These are phyloP conservation scores for Penicillium turbatum DNA, from an alignment of 495 filamentous ascomycete genomes.

Conservation along the genomic window DNA sequence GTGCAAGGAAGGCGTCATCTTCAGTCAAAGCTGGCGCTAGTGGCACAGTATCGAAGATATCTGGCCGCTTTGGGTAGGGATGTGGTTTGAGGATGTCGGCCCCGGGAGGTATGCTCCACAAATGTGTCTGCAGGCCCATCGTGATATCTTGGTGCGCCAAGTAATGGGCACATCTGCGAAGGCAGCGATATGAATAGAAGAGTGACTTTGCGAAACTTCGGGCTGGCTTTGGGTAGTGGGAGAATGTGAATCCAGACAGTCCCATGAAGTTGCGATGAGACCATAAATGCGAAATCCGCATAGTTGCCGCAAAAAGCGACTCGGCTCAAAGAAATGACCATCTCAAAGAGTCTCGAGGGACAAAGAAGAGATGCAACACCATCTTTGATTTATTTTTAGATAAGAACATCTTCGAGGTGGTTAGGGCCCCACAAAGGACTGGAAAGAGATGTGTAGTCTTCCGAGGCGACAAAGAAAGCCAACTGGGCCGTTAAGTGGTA, in stretches of 20 bases:
- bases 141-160: neutral
- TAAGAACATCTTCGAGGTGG: neutral
- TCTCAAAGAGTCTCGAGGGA: neutral
- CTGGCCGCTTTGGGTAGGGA: conserved; percentile 18
- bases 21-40: conserved; percentile 13
- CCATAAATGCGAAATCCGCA: neutral
- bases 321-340: neutral
- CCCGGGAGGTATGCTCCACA: neutral
- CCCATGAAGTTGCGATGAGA: neutral
- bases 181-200: neutral
- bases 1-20: conserved; percentile 22
- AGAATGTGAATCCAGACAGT: neutral
- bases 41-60: conserved; percentile 19
- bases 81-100: conserved; percentile 7
- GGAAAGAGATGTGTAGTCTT: neutral
- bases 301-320: neutral
- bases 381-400: neutral
- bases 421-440: neutral
- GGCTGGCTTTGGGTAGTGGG: neutral
- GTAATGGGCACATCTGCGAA: neutral
- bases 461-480: neutral
- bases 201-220: neutral
- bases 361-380: neutral
- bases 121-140: neutral
- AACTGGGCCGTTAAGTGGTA: neutral